Evolutionary conservation across 2,329 filamentous ascomycete species (phyloP).

Genomic region (Epicoccum nigrum): DNA sequence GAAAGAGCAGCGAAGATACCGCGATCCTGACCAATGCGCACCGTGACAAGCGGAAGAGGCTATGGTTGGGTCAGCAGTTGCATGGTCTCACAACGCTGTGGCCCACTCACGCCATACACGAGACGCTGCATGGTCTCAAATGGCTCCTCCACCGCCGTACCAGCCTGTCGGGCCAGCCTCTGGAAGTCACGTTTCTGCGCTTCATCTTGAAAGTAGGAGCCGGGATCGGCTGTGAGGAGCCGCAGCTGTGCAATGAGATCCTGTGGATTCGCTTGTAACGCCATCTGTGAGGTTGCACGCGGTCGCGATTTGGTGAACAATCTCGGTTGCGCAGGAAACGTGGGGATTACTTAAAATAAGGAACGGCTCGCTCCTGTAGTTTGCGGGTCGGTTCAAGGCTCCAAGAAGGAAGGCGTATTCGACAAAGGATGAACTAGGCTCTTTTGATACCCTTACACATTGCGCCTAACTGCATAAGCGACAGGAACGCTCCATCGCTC

Average conservation of each 20-base stretch:
- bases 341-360: too few relatives aligned
- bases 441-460: neutral
- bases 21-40: constrained; percentile 7
- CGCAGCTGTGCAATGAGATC: constrained; percentile 8
- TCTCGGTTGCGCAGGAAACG: too few relatives aligned
- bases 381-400: neutral
- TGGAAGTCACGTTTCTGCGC: constrained; percentile 7
- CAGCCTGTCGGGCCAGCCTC: constrained; percentile 1
- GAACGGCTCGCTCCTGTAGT: neutral
- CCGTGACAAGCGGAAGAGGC: constrained; percentile 12
- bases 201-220: constrained; percentile 5
- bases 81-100: neutral
- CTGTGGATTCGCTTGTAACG: neutral
- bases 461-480: neutral
- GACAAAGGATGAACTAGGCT: neutral
- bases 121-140: constrained; percentile 10
- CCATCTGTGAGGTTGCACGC: constrained; percentile 2
- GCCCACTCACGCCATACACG: constrained; percentile 12
- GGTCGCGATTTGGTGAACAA: neutral
- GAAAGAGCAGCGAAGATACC: constrained; percentile 4
- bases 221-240: constrained; percentile 1
- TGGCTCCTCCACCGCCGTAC: constrained; percentile 2
- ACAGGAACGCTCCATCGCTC: neutral
- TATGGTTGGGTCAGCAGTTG: neutral
- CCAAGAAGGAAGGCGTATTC: neutral